These are phyloP conservation scores for Didymella exigua DNA, from an alignment of 2,329 filamentous ascomycete genomes.

Conservation along the genomic window DNA sequence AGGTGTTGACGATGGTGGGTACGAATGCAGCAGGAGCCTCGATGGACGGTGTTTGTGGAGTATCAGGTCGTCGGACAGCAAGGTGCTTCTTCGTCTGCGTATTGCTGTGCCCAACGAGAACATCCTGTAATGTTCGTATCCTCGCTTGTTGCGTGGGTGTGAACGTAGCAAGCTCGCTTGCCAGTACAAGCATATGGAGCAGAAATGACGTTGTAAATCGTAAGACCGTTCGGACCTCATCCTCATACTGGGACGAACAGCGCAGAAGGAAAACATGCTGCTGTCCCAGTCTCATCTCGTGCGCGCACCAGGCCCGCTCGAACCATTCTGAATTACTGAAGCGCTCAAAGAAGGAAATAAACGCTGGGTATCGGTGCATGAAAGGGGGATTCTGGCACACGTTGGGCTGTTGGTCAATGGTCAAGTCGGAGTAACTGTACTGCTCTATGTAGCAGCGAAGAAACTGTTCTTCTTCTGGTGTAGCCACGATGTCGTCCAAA, in stretches of 20 bases:
- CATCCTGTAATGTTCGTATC: constrained; percentile 29
- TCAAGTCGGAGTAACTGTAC: constrained; percentile 36
- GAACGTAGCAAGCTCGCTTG: constrained; percentile 28
- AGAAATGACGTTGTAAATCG: constrained; percentile 52
- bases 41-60: constrained; percentile 15
- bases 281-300: constrained; percentile 51
- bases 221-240: constrained; percentile 35
- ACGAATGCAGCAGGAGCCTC: constrained; percentile 20
- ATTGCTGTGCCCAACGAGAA: constrained; percentile 21
- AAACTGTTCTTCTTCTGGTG: constrained; percentile 43
- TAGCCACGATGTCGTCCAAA: constrained; percentile 50
- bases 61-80: constrained; percentile 23
- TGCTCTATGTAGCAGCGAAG: constrained; percentile 49
- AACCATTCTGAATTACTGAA: constrained; percentile 52
- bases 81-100: constrained; percentile 10
- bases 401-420: constrained; percentile 33
- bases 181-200: constrained; percentile 48
- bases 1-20: constrained; percentile 44
- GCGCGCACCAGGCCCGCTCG: constrained; percentile 53
- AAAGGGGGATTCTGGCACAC: constrained; percentile 35
- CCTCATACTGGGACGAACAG: constrained; percentile 34
- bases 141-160: constrained; percentile 20
- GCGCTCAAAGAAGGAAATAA: constrained; percentile 42
- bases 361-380: constrained; percentile 33
- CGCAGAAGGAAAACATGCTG: constrained; percentile 51